Base-by-base conservation (phyloP, 106 monocot genomes). In the Iris macrosiphon region DNA sequence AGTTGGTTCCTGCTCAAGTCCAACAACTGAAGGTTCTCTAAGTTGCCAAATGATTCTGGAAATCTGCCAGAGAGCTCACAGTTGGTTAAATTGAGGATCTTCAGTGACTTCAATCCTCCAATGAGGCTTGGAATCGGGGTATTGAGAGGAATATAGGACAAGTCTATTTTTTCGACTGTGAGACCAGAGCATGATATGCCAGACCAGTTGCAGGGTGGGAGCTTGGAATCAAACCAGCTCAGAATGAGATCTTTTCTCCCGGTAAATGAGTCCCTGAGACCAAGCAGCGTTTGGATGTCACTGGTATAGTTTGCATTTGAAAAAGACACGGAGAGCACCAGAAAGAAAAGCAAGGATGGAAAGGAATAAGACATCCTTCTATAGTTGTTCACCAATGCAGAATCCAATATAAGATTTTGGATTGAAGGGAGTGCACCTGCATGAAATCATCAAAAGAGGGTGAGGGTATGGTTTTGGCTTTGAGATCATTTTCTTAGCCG, bases 141-240 rank as follows among this genome's bases (percentile, higher is more conserved):
- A 11, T 72, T 70, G 16, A 95, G 57, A 0, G 67, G 73, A 7
- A 64, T 62, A 29, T 55, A 30, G n/a, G 85, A 85, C 37, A 95
- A 68, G 47, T 95, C 77, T 68, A 95, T 89, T 46, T 54, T 50
- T 24, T 71, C 20, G 38, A 95, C 85, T 31, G 50, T 42, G 9
- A 12, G 15, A 40, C 31, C 63, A 17, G 21, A 10, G 49, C 95
- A 95, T 42, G 48, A 60, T 26, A 95, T 71, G 41, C 89, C 95
- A 37, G 75, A 67, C 95, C 95, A 95, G 52, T 76, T 63, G 72
- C 95, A 95, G 12, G 89, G 95, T 29, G 62, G 52, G 6, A 47
- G 76, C 52, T 67, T 62, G 14, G 56, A 5, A 63, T 82, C 48
- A 33, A 85, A 95, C 95, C 95, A 95, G 65, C 65, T 70, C 26